A percentile compares a stretch with the other conserved stretches of the same genome.
These are phyloP conservation scores for Eragrostis curvula DNA, from an alignment of 176 grass and related monocot species.

Conservation along the genomic window DNA sequence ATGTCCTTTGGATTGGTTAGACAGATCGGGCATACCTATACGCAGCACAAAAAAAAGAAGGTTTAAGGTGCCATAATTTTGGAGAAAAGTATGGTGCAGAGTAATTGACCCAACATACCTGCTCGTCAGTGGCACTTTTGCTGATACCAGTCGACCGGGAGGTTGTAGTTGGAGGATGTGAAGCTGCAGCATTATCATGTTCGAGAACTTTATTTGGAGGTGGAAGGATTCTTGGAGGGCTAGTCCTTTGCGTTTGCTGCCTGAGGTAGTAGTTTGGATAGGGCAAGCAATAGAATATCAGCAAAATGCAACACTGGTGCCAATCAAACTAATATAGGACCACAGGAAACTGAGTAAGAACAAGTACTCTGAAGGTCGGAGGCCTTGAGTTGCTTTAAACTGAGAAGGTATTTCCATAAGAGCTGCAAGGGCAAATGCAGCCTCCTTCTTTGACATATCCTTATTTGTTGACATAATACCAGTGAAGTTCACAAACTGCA, in stretches of 20 bases:
- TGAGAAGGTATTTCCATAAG: conserved; percentile 98
- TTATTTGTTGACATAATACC: conserved; percentile 79
- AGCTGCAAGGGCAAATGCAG: conserved; percentile 85
- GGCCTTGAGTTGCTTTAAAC: conserved; percentile 85
- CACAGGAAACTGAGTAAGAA: conserved; percentile 26
- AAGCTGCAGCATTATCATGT: conserved; percentile 56
- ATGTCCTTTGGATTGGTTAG: conserved; percentile 94
- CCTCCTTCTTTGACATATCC: conserved; percentile 83
- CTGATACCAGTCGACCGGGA: conserved; percentile 23
- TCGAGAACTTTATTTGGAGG: conserved; percentile 74
- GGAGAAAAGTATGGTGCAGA: neutral
- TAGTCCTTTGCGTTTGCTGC: conserved; percentile 40
- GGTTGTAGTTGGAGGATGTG: conserved; percentile 38
- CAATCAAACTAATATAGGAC: conserved; percentile 18
- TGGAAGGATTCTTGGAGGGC: conserved; percentile 66
- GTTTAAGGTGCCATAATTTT: conserved; percentile 7
- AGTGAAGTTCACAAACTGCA: conserved; percentile 97
- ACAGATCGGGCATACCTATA: conserved; percentile 91
- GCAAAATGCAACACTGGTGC: neutral
- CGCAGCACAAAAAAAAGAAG: conserved; percentile 7
- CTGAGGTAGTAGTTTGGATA: conserved; percentile 44
- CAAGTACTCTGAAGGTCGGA: conserved; percentile 59
- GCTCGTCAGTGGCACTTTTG: conserved; percentile 51
- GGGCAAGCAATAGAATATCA: neutral
- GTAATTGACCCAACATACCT: conserved; percentile 44